Evolutionary conservation across 139 green algal genomes (phyloP).

Genomic region (Haematococcus sp.): DNA sequence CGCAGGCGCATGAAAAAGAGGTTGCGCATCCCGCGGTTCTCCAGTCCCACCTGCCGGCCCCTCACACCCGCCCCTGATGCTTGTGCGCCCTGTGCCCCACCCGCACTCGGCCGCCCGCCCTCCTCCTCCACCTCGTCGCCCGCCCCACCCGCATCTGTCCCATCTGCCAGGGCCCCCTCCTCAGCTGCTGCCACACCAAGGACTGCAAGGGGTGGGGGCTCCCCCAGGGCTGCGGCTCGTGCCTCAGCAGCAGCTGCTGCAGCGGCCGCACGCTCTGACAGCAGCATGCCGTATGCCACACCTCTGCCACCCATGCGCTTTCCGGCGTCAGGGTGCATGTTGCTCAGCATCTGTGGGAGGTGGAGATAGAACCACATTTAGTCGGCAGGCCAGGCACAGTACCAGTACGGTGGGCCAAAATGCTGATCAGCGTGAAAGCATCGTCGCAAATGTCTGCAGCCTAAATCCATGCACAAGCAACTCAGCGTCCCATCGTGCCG

Average conservation of each 20-base stretch:
- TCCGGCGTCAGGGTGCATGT: too few relatives aligned
- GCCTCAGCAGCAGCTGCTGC: slow-evolving; percentile 5
- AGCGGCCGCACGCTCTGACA: not conserved
- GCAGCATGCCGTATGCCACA: not conserved
- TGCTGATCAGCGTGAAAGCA: too few relatives aligned
- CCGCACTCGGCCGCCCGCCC: not conserved
- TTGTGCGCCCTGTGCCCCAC: not conserved
- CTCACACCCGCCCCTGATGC: not conserved
- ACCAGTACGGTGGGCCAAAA: too few relatives aligned
- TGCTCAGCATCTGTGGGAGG: too few relatives aligned
- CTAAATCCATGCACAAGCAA: too few relatives aligned
- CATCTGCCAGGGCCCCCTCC: not conserved
- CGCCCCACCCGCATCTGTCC: not conserved
- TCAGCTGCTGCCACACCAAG: not conserved
- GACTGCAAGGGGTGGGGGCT: too few relatives aligned
- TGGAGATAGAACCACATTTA: too few relatives aligned
- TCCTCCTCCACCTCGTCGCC: not conserved
- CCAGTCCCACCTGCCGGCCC: not conserved
- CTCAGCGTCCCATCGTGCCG: too few relatives aligned
- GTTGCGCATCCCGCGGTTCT: slow-evolving; percentile 7
- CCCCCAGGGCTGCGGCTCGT: not conserved
- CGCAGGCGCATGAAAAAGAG: slow-evolving; percentile 6
- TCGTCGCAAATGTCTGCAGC: too few relatives aligned
- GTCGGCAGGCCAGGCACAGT: too few relatives aligned
- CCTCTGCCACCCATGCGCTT: not conserved